phyloP scores from a whole-genome alignment of 805 yeast genomes.

The Candida hispaniensis region DNA sequence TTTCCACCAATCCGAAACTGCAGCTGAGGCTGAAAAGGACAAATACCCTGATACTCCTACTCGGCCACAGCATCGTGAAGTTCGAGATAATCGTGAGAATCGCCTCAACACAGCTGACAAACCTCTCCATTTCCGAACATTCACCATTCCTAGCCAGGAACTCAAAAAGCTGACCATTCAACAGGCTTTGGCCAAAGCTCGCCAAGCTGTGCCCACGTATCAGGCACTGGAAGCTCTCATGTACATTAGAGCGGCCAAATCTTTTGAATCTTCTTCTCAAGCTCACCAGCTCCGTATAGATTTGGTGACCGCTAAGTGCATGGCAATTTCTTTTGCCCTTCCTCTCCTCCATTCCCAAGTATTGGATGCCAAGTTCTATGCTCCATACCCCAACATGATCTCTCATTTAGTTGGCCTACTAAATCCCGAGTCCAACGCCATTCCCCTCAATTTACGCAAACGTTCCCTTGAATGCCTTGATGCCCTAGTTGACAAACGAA shows the following conservation, averaged over 20 bases:
- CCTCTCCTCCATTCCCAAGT: constrained; percentile 46
- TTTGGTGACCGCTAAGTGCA: constrained; percentile 52
- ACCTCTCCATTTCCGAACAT: constrained; percentile 33
- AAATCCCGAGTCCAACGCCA: constrained; percentile 45
- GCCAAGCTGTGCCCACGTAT: constrained; percentile 40
- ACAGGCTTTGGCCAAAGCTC: constrained; percentile 21
- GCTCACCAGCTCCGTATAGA: constrained; percentile 48
- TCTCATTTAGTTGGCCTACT: constrained; percentile 60
- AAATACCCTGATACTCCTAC: no score
- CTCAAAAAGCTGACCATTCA: constrained; percentile 36
- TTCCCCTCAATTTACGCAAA: constrained; percentile 44
- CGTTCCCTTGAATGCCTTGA: constrained; percentile 60
- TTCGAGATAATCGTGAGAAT: neutral
- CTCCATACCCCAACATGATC: constrained; percentile 59
- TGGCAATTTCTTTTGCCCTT: constrained; percentile 54
- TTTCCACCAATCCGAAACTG: constrained; percentile 17
- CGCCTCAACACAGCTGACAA: neutral
- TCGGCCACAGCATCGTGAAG: no score
- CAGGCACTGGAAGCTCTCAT: constrained; percentile 53
- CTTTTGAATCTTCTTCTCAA: constrained; percentile 41
- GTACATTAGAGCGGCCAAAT: constrained; percentile 55
- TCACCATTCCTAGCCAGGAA: constrained; percentile 44
- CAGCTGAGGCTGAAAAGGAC: neutral
- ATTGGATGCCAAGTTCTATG: constrained; percentile 56
- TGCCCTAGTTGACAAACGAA: constrained; percentile 52